Evolutionary conservation across 2,329 filamentous ascomycete genomes (phyloP).

Genomic region (Diaporthe amygdali): DNA sequence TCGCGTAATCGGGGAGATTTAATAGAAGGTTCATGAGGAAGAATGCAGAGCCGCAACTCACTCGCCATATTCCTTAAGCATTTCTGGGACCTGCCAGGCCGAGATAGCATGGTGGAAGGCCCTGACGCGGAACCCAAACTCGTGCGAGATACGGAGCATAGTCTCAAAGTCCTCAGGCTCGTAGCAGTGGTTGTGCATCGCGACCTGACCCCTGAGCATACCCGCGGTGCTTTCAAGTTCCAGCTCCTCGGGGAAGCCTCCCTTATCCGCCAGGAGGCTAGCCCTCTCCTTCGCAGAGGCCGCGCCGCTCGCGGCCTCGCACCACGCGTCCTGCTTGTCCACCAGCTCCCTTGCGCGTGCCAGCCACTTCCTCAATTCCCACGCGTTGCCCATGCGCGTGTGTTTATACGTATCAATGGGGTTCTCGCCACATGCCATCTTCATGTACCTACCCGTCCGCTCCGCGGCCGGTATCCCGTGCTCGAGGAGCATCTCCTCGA

Average conservation of each 20-base stretch:
- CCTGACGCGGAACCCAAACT: constrained; percentile 46
- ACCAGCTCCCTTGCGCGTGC: constrained; percentile 40
- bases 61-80: constrained; percentile 44
- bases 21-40: neutral
- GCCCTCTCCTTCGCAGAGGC: constrained; percentile 29
- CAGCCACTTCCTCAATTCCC: constrained; percentile 44
- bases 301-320: constrained; percentile 25
- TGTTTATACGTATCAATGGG: constrained; percentile 43
- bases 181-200: constrained; percentile 51
- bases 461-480: constrained; percentile 38
- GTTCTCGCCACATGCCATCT: constrained; percentile 54
- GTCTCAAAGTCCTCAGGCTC: constrained; percentile 48
- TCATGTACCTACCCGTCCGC: constrained; percentile 46
- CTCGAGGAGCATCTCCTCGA: constrained; percentile 48
- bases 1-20: neutral
- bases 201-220: constrained; percentile 45
- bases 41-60: constrained; percentile 29
- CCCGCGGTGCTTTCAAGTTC: constrained; percentile 46
- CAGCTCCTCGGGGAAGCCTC: constrained; percentile 38
- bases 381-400: constrained; percentile 46
- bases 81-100: constrained; percentile 45
- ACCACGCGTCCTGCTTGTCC: constrained; percentile 40
- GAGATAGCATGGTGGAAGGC: constrained; percentile 47
- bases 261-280: constrained; percentile 22
- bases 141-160: constrained; percentile 46